These are phyloP conservation scores for Solanum acaule DNA, from an alignment of 257 asterid species.

Conservation along the genomic window DNA sequence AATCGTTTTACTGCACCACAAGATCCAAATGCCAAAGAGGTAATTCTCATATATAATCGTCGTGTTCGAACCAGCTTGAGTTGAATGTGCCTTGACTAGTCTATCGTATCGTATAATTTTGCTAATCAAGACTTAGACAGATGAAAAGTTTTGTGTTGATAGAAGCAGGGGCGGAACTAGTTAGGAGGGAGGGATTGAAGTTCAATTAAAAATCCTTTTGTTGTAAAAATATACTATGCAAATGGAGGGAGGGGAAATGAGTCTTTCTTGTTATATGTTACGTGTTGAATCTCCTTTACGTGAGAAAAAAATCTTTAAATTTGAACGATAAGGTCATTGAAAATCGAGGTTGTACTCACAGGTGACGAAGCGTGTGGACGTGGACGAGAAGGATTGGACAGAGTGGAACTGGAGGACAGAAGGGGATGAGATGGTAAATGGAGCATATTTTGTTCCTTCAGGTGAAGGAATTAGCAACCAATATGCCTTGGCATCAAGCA, in stretches of 20 bases:
- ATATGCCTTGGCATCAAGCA: slow-evolving; percentile 31
- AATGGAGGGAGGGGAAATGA: not conserved
- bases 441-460: slow-evolving; percentile 83
- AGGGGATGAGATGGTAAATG: slow-evolving; percentile 69
- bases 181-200: not conserved
- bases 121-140: not conserved
- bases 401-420: slow-evolving; percentile 88
- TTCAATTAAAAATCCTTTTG: too few species aligned
- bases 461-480: slow-evolving; percentile 54
- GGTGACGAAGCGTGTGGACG: slow-evolving; percentile 77
- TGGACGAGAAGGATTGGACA: slow-evolving; percentile 54
- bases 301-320: not conserved
- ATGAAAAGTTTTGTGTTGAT: not conserved
- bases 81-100: not conserved
- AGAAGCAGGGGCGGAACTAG: too few species aligned
- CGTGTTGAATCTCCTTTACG: not conserved
- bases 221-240: not conserved
- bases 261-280: not conserved
- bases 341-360: not conserved
- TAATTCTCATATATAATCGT: not conserved
- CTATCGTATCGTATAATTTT: not conserved
- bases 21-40: slow-evolving; percentile 34
- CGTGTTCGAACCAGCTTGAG: not conserved
- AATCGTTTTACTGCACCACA: slow-evolving; percentile 31
- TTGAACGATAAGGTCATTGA: not conserved